Evolutionary conservation across 2,329 filamentous ascomycete species (phyloP).

Genomic region (Ophiosphaerella korrae): DNA sequence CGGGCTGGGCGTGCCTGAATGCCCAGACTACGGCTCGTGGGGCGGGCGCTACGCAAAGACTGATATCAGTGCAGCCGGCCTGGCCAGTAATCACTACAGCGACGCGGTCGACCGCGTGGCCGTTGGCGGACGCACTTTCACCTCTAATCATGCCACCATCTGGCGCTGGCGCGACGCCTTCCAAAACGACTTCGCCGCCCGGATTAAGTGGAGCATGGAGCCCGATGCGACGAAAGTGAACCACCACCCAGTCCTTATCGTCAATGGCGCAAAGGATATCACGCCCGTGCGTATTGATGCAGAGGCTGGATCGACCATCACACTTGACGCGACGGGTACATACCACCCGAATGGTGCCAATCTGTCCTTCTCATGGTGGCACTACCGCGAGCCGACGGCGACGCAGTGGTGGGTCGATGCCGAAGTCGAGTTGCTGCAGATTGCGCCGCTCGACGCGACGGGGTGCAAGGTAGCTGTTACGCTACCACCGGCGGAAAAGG

Average conservation of each 20-base stretch:
- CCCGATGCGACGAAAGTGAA: constrained; percentile 46
- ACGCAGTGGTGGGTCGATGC: constrained; percentile 51
- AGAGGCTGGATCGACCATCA: constrained; percentile 48
- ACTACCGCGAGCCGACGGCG: constrained; percentile 53
- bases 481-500: constrained; percentile 51
- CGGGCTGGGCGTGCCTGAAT: constrained; percentile 54
- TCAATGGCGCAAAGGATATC: constrained; percentile 49
- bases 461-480: constrained; percentile 43
- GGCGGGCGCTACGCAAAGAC: constrained; percentile 53
- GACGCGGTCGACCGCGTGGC: constrained; percentile 47
- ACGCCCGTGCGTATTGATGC: constrained; percentile 49
- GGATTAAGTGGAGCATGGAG: constrained; percentile 54
- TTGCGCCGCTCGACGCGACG: constrained; percentile 35
- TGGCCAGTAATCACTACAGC: constrained; percentile 45
- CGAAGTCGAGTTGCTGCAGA: constrained; percentile 49
- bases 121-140: constrained; percentile 41
- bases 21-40: constrained; percentile 57
- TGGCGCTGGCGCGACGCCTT: constrained; percentile 61
- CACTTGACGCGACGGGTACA: constrained; percentile 53
- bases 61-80: constrained; percentile 40
- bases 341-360: constrained; percentile 55
- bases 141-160: constrained; percentile 56
- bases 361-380: constrained; percentile 57
- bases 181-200: constrained; percentile 57
- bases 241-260: constrained; percentile 55